These are phyloP conservation scores for Aurantiochytrium sp. DNA, from an alignment of 108 stramenopile species.

Conservation along the genomic window DNA sequence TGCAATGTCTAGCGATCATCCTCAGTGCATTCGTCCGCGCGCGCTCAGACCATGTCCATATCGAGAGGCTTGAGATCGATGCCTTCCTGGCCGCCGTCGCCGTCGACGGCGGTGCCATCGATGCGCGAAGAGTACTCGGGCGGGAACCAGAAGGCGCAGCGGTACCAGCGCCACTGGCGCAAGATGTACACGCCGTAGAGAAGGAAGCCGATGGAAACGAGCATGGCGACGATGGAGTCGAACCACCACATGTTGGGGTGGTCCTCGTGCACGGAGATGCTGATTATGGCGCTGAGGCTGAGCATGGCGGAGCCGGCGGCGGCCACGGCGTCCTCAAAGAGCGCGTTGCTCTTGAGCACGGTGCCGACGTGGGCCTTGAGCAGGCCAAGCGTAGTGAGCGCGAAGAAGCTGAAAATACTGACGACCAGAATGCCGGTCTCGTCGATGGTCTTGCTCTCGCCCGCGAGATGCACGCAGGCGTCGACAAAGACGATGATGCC, in stretches of 20 bases:
- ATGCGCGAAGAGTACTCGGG: not conserved
- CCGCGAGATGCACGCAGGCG: not conserved
- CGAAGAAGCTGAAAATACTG: not conserved
- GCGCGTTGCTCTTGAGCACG: not conserved
- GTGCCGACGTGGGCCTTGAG: not conserved
- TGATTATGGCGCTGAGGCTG: not conserved
- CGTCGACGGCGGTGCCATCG: not conserved
- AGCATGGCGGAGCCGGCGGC: not conserved
- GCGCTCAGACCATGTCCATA: constrained; percentile 30
- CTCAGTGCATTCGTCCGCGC: no score
- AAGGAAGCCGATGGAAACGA: not conserved
- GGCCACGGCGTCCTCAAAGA: constrained; percentile 1
- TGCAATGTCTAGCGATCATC: no score
- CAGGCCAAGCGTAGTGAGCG: not conserved
- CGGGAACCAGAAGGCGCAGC: not conserved
- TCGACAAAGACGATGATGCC: not conserved
- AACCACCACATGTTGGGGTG: not conserved
- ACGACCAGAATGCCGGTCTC: not conserved
- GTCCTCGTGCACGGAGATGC: not conserved
- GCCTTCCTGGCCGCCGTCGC: not conserved
- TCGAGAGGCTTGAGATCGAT: constrained; percentile 19
- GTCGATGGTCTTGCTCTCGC: not conserved
- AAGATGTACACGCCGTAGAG: not conserved
- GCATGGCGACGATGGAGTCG: not conserved
- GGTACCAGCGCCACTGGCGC: not conserved